These are phyloP conservation scores for Moelleriella libera DNA, from an alignment of 2,329 filamentous ascomycete species.

Conservation along the genomic window DNA sequence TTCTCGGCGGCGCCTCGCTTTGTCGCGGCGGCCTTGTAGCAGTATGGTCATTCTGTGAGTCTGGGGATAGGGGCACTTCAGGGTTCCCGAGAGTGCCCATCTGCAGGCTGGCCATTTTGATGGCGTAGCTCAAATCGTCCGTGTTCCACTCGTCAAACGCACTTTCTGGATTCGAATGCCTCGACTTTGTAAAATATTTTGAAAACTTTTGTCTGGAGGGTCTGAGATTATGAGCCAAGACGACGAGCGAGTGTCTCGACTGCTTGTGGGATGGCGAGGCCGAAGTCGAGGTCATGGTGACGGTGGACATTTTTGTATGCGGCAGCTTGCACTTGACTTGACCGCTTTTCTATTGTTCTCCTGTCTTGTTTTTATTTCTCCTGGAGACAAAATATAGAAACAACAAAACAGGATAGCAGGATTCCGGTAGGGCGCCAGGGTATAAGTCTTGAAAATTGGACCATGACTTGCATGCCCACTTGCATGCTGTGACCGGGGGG, in stretches of 20 bases:
- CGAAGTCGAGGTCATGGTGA: background rate
- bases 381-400: no score
- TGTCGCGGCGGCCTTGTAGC: background rate
- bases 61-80: constrained; percentile 1
- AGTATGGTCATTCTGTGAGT: background rate
- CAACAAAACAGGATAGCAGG: no score
- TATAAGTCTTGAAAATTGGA: no score
- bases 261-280: background rate
- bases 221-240: constrained; percentile 9
- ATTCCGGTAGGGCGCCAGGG: no score
- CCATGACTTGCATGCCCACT: no score
- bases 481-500: no score
- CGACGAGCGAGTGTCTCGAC: constrained; percentile 5
- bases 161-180: constrained; percentile 10
- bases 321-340: no score
- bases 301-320: background rate
- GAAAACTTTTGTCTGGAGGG: constrained; percentile 15
- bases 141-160: constrained; percentile 13
- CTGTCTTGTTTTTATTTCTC: no score
- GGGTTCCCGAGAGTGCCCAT: constrained; percentile 4
- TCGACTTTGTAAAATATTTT: constrained; percentile 15
- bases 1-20: no score
- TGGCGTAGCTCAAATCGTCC: constrained; percentile 5
- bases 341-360: no score
- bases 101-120: constrained; percentile 4